A percentile compares a stretch with the other conserved stretches of the same genome.
Evolutionary conservation across 2,329 filamentous ascomycete species (phyloP).

Genomic region (Aspergillus hiratsukae): DNA sequence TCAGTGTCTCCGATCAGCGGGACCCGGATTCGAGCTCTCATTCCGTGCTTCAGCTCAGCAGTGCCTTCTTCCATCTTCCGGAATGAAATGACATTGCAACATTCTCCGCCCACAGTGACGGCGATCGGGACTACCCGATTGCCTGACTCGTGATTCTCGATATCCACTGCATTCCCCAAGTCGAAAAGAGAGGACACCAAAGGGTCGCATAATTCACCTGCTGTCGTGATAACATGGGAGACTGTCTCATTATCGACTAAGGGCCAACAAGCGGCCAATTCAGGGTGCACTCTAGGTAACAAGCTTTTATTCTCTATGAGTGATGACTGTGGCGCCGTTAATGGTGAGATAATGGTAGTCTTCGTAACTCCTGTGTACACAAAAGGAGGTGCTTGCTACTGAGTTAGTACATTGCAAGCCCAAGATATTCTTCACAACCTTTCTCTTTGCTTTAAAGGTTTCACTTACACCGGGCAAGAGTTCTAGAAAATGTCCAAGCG

Average conservation of each 20-base stretch:
- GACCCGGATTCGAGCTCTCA: slow-evolving; percentile 29
- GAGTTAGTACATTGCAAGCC: slow-evolving; percentile 1
- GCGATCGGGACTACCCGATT: slow-evolving; percentile 32
- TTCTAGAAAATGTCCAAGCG: slow-evolving; percentile 48
- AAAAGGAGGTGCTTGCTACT: slow-evolving; percentile 19
- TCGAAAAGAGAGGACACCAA: slow-evolving; percentile 42
- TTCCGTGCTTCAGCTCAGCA: slow-evolving; percentile 17
- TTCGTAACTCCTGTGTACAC: slow-evolving; percentile 29
- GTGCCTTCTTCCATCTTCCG: slow-evolving; percentile 29
- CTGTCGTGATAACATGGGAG: slow-evolving; percentile 28
- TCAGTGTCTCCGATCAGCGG: slow-evolving; percentile 41
- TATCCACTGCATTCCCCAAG: slow-evolving; percentile 45
- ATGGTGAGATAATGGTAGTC: slow-evolving; percentile 22
- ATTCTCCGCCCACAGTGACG: slow-evolving; percentile 39
- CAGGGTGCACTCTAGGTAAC: slow-evolving; percentile 29
- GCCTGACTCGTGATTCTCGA: slow-evolving; percentile 23
- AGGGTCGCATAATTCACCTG: slow-evolving; percentile 31
- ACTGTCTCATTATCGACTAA: slow-evolving; percentile 26
- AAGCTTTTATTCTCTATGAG: slow-evolving; percentile 17
- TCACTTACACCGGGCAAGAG: slow-evolving; percentile 25
- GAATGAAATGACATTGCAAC: slow-evolving; percentile 46
- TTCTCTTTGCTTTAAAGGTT: neutral
- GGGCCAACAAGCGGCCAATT: slow-evolving; percentile 32
- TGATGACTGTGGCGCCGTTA: slow-evolving; percentile 9
- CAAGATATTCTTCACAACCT: neutral